Percentiles rank a stretch among this genome's conserved stretches.
These are phyloP conservation scores for Zygnema circumcarinatum DNA, from an alignment of 139 green algal genomes.

Conservation along the genomic window DNA sequence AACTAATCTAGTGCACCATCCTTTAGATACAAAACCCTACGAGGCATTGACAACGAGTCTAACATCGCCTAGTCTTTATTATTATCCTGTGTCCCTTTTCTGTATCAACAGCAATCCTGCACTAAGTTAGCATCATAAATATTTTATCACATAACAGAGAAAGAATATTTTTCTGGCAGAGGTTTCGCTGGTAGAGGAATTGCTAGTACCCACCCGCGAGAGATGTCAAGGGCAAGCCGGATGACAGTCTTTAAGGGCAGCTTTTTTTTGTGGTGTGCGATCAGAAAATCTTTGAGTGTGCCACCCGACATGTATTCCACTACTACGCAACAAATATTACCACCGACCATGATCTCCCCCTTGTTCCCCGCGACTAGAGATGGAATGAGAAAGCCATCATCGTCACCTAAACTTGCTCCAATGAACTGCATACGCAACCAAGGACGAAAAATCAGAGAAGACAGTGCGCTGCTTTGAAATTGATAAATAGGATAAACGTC, in stretches of 20 bases:
- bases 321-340: slow-evolving; percentile 36
- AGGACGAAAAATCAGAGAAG: slow-evolving; percentile 7
- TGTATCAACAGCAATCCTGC: too few species aligned
- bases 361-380: background rate
- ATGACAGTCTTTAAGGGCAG: slow-evolving; percentile 24
- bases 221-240: slow-evolving; percentile 37
- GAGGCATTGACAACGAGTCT: too few species aligned
- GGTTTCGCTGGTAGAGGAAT: too few species aligned
- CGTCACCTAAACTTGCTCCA: slow-evolving; percentile 9
- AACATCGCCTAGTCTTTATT: too few species aligned
- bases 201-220: slow-evolving; percentile 20
- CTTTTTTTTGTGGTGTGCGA: slow-evolving; percentile 31
- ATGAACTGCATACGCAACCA: slow-evolving; percentile 35
- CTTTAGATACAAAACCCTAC: too few species aligned
- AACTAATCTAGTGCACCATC: too few species aligned
- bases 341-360: slow-evolving; percentile 8
- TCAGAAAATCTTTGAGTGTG: slow-evolving; percentile 48
- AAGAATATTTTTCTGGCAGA: too few species aligned
- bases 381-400: slow-evolving; percentile 36
- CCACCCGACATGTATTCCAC: slow-evolving; percentile 43
- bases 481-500: too few species aligned
- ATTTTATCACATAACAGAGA: too few species aligned
- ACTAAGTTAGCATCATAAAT: too few species aligned
- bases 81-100: too few species aligned
- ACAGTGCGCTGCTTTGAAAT: too few species aligned